A percentile compares a stretch with the other conserved stretches of the same genome.
Conservation (phyloP, 768 basidiomycete genomes). For the Pulveroboletus sp. region DNA sequence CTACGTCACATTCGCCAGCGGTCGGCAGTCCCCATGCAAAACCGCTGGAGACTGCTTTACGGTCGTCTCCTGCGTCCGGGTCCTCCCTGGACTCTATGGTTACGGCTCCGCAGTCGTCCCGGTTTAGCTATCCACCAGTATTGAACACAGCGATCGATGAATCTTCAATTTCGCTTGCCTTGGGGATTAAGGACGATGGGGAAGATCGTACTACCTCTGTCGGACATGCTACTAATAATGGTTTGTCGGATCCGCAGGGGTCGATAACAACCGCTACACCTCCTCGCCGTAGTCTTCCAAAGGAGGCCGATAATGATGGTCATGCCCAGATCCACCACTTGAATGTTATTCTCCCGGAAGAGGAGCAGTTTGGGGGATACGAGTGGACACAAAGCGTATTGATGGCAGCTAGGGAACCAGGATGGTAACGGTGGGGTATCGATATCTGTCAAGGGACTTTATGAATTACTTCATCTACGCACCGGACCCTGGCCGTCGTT, state of each 20-base stretch:
- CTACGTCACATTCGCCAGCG: slow-evolving; percentile 26
- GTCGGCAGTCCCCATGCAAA: slow-evolving; percentile 6
- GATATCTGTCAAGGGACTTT: slow-evolving; percentile 7
- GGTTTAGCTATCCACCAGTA: slow-evolving; percentile 48
- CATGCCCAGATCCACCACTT: slow-evolving; percentile 25
- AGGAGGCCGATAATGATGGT: slow-evolving; percentile 15
- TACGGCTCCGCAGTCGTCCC: slow-evolving; percentile 52
- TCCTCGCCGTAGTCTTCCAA: slow-evolving; percentile 17
- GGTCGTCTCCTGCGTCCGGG: slow-evolving; percentile 28
- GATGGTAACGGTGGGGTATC: slow-evolving; percentile 25
- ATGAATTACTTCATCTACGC: slow-evolving; percentile 6
- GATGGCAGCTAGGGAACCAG: slow-evolving; percentile 55
- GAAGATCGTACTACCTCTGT: slow-evolving; percentile 17
- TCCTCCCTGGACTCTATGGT: slow-evolving; percentile 44
- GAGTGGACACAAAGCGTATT: slow-evolving; percentile 76
- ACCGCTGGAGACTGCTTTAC: slow-evolving; percentile 17
- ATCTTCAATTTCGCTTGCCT: slow-evolving; percentile 40
- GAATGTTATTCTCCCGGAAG: slow-evolving; percentile 27
- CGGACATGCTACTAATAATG: slow-evolving; percentile 11
- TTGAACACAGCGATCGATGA: slow-evolving; percentile 59
- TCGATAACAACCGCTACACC: slow-evolving; percentile 9
- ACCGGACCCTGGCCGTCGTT: slow-evolving; percentile 16
- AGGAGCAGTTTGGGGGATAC: slow-evolving; percentile 43
- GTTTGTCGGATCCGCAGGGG: slow-evolving; percentile 13
- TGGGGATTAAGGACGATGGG: slow-evolving; percentile 27